phyloP scores from a whole-genome alignment of 805 yeast species.

The Wickerhamomyces bisporus region DNA sequence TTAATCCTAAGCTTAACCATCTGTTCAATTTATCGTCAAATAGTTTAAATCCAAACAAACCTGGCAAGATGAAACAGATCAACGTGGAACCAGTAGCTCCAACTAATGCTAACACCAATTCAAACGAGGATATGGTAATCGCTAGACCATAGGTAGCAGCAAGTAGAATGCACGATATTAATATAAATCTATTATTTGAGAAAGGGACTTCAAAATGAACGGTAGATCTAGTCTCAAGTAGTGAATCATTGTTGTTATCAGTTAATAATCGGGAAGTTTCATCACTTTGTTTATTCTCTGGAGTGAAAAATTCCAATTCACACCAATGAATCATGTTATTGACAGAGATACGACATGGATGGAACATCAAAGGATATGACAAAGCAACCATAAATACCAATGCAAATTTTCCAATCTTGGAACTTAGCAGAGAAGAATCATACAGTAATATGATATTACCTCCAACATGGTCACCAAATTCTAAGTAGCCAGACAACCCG shows the following conservation, averaged over 20 bases:
- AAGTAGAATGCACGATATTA: conserved; percentile 44
- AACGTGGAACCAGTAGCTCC: conserved; percentile 84
- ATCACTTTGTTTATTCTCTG: background rate
- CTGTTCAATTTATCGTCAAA: conserved; percentile 31
- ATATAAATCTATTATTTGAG: conserved; percentile 39
- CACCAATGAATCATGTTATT: conserved; percentile 59
- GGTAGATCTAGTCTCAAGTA: conserved; percentile 16
- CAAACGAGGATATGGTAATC: conserved; percentile 55
- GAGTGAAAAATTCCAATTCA: conserved; percentile 14
- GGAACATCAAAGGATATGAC: conserved; percentile 75
- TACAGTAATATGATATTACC: conserved; percentile 73
- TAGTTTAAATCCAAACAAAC: conserved; percentile 60
- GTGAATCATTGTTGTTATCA: conserved; percentile 14
- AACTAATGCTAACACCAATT: conserved; percentile 63
- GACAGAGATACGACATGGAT: conserved; percentile 71
- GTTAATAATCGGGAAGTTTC: conserved; percentile 12
- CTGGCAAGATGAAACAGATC: conserved; percentile 74
- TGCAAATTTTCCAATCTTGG: conserved; percentile 52
- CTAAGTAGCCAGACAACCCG: conserved; percentile 65
- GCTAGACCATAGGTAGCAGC: conserved; percentile 51
- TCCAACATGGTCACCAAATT: conserved; percentile 59
- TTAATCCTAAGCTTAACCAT: conserved; percentile 48
- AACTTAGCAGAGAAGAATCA: conserved; percentile 42
- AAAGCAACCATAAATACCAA: conserved; percentile 70
- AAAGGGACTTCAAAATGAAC: conserved; percentile 36